Conservation (phyloP, 1,284 basidiomycete species). For the Heterobasidion irregulare region DNA sequence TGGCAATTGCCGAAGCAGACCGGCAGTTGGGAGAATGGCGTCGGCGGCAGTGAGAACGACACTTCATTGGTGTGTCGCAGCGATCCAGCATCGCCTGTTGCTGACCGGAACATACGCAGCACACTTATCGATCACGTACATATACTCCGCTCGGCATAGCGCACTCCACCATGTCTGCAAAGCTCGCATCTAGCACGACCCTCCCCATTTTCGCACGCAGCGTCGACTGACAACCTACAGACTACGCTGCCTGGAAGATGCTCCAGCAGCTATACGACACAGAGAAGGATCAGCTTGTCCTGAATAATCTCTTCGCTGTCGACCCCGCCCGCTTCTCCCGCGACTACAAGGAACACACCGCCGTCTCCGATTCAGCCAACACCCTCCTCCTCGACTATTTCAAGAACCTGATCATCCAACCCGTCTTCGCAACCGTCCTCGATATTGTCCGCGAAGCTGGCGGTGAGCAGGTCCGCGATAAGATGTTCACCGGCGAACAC, state of each 20-base stretch:
- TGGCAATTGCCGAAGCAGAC: too few relatives aligned
- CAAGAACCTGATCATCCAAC: conserved; percentile 91
- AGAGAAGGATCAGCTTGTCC: conserved; percentile 68
- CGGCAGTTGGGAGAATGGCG: too few relatives aligned
- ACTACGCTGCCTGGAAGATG: conserved; percentile 86
- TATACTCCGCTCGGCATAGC: not conserved
- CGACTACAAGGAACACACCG: conserved; percentile 76
- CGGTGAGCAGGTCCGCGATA: conserved; percentile 81
- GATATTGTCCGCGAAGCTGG: conserved; percentile 79
- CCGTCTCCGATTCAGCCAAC: conserved; percentile 56
- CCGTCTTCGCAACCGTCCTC: conserved; percentile 74
- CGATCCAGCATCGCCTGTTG: not conserved
- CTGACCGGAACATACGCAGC: not conserved
- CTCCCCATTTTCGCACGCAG: not conserved
- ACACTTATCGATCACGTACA: not conserved
- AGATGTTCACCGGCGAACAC: conserved; percentile 93
- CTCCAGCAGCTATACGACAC: conserved; percentile 81
- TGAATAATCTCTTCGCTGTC: conserved; percentile 86
- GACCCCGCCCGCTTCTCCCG: conserved; percentile 84
- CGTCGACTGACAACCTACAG: conserved; percentile 29
- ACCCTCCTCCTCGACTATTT: conserved; percentile 93
- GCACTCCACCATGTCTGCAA: not conserved
- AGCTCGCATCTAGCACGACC: not conserved
- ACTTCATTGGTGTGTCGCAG: not conserved
- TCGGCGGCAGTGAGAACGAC: not conserved